These are phyloP conservation scores for Fistulifera pelliculosa DNA, from an alignment of 108 stramenopile genomes.

Conservation along the genomic window DNA sequence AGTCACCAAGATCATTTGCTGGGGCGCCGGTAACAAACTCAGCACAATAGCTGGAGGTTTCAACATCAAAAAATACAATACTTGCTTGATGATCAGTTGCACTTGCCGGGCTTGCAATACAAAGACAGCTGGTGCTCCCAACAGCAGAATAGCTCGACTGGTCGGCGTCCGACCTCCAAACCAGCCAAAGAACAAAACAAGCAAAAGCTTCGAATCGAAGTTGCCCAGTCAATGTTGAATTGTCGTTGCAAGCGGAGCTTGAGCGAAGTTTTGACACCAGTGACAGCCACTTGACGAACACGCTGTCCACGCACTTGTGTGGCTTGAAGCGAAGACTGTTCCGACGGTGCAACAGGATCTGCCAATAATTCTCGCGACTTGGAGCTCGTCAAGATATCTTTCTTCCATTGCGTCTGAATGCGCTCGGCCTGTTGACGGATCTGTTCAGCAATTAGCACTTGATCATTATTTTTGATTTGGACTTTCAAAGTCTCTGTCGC, in stretches of 20 bases:
- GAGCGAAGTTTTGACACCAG: constrained; percentile 46
- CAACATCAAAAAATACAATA: constrained; percentile 56
- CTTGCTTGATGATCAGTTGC: constrained; percentile 60
- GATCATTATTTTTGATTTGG: not conserved
- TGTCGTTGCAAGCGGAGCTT: constrained; percentile 48
- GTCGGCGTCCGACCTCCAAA: constrained; percentile 70
- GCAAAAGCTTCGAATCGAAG: constrained; percentile 63
- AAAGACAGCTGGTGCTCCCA: constrained; percentile 67
- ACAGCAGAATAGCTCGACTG: constrained; percentile 43
- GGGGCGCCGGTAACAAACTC: constrained; percentile 73
- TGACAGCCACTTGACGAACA: constrained; percentile 12
- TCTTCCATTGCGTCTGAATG: not conserved
- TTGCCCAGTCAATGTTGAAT: constrained; percentile 51
- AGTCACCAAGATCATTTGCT: constrained; percentile 73
- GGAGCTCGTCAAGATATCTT: not conserved
- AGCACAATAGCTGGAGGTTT: constrained; percentile 66
- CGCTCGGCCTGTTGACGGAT: constrained; percentile 7
- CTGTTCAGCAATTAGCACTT: not conserved
- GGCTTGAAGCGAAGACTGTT: not conserved
- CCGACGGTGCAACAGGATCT: constrained; percentile 3
- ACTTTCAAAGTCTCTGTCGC: too few species aligned
- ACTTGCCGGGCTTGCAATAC: constrained; percentile 71
- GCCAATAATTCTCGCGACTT: not conserved
- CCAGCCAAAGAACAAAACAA: constrained; percentile 79
- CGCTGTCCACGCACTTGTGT: constrained; percentile 7